phyloP scores from a whole-genome alignment of 2,329 filamentous ascomycete species.

The Cladosporium oxysporum region DNA sequence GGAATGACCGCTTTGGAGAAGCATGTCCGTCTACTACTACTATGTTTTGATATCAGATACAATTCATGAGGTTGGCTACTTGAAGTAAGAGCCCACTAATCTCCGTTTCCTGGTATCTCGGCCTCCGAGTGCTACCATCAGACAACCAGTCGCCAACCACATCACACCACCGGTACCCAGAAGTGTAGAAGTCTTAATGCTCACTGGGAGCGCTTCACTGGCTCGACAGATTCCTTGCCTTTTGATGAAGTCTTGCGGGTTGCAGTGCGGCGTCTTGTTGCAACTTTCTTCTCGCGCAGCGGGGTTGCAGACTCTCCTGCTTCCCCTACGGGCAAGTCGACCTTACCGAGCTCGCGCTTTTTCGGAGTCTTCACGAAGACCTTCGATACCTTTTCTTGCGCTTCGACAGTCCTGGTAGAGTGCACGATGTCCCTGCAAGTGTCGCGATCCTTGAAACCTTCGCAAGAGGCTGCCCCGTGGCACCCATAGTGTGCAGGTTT shows the following conservation, averaged over 20 bases:
- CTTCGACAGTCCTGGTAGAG: too few relatives aligned
- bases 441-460: too few relatives aligned
- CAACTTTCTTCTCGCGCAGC: background rate
- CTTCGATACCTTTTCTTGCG: too few relatives aligned
- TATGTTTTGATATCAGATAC: background rate
- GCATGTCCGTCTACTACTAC: background rate
- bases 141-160: background rate
- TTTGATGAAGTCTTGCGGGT: background rate
- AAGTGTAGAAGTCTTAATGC: background rate
- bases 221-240: background rate
- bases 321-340: background rate
- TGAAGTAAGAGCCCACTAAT: background rate
- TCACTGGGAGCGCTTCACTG: background rate
- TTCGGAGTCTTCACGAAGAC: too few relatives aligned
- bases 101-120: background rate
- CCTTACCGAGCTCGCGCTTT: background rate
- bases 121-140: background rate
- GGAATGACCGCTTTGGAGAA: background rate
- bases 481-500: too few relatives aligned
- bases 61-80: background rate
- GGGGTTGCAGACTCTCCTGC: background rate
- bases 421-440: too few relatives aligned
- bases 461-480: too few relatives aligned
- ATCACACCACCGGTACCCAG: background rate
- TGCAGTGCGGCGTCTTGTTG: background rate